A percentile compares a stretch with the other conserved stretches of the same genome.
Evolutionary conservation across 441 rosid species (phyloP).

Genomic region (Pelargonium cotyledonis): DNA sequence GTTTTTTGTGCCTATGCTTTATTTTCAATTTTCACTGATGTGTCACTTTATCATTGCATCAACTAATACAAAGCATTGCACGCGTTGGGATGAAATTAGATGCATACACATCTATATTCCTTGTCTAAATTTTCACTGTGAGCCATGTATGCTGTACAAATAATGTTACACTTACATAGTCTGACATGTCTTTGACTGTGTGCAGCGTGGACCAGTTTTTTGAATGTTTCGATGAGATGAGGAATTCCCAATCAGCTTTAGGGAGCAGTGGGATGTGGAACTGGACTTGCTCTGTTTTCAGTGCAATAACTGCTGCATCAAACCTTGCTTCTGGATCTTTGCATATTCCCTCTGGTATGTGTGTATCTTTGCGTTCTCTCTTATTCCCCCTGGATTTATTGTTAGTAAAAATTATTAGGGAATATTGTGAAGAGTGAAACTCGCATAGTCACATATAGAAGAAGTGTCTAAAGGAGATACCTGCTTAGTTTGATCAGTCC

Average conservation of each 20-base stretch:
- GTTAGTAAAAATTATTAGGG: background rate
- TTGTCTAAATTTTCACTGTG: background rate
- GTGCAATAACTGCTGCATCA: constrained; percentile 97
- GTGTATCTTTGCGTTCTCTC: constrained; percentile 9
- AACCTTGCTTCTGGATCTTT: constrained; percentile 97
- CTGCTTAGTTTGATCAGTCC: background rate
- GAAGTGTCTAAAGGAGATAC: background rate
- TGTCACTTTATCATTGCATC: background rate
- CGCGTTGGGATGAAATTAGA: background rate
- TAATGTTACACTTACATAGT: constrained; percentile 17
- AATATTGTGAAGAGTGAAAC: background rate
- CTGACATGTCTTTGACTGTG: constrained; percentile 21
- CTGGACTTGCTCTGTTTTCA: constrained; percentile 95
- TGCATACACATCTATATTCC: background rate
- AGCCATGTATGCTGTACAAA: background rate
- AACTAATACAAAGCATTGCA: background rate
- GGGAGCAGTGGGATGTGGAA: constrained; percentile 98
- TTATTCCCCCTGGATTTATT: background rate
- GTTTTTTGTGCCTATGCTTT: background rate
- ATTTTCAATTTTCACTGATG: background rate
- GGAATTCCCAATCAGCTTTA: constrained; percentile 76
- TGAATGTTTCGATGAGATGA: constrained; percentile 92
- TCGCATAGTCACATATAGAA: background rate
- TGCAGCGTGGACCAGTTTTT: constrained; percentile 94
- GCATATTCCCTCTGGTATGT: constrained; percentile 73